Evolutionary conservation across 2,329 filamentous ascomycete genomes (phyloP).

Genomic region (Ilyonectria mors-panacis): DNA sequence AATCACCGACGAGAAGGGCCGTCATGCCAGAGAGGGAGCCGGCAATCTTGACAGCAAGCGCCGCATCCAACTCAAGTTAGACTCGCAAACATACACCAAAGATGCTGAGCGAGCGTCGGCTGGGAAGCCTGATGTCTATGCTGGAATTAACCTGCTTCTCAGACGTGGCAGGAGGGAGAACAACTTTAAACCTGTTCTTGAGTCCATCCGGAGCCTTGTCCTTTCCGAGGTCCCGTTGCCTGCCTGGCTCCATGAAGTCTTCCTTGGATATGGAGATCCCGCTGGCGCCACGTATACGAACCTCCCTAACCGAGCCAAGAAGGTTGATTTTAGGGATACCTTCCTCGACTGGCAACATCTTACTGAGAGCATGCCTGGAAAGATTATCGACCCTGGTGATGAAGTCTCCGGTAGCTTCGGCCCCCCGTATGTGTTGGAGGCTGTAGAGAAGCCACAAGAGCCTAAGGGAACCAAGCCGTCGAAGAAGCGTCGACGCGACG

Average conservation of each 20-base stretch:
- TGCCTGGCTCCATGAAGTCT: constrained; percentile 95
- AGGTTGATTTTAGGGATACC: constrained; percentile 92
- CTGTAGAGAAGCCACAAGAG: constrained; percentile 67
- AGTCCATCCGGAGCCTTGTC: constrained; percentile 90
- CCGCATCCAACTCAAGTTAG: constrained; percentile 85
- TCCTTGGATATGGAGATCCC: constrained; percentile 96
- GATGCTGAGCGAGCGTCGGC: constrained; percentile 78
- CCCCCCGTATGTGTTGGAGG: constrained; percentile 89
- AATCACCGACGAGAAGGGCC: constrained; percentile 88
- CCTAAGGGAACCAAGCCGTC: constrained; percentile 71
- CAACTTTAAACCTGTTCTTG: constrained; percentile 94
- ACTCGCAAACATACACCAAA: constrained; percentile 81
- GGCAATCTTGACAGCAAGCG: constrained; percentile 77
- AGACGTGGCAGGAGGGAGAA: constrained; percentile 91
- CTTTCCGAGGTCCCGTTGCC: constrained; percentile 89
- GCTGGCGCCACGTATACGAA: constrained; percentile 89
- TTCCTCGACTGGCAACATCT: constrained; percentile 97
- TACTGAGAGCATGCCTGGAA: constrained; percentile 89
- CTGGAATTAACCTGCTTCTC: constrained; percentile 86
- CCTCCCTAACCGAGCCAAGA: constrained; percentile 81
- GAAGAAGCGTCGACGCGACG: constrained; percentile 90
- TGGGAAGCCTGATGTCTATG: constrained; percentile 85
- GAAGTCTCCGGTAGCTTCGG: constrained; percentile 81
- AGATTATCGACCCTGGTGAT: constrained; percentile 84
- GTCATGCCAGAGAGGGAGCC: constrained; percentile 74